Conservation (phyloP, 2,329 filamentous ascomycete species). For the Neonectria faginata region DNA sequence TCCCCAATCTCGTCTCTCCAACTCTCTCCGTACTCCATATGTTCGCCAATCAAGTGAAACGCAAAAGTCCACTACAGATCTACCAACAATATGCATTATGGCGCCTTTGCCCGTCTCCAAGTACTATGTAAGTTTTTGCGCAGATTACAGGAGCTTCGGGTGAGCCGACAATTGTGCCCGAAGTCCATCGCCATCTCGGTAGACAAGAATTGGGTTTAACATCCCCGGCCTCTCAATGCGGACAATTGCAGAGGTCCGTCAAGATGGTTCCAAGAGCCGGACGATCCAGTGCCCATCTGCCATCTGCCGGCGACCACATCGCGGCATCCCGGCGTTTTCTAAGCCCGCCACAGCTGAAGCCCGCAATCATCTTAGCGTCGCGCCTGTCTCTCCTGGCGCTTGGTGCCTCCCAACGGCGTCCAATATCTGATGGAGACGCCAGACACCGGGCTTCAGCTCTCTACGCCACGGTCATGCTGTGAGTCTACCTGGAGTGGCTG, state of each 20-base stretch:
- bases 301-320: conserved; percentile 9
- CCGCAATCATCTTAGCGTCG: conserved; percentile 6
- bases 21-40: conserved; percentile 9
- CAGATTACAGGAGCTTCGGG: conserved; percentile 13
- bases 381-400: conserved; percentile 7
- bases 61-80: conserved; percentile 7
- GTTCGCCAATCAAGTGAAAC: conserved; percentile 29
- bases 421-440: conserved; percentile 15
- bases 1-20: neutral
- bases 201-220: neutral
- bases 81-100: neutral
- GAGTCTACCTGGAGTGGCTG: neutral
- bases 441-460: conserved; percentile 21
- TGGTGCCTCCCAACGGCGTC: conserved; percentile 4
- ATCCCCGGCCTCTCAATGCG: neutral
- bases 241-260: neutral
- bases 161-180: neutral
- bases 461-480: conserved; percentile 12
- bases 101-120: conserved; percentile 5
- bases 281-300: neutral
- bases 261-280: conserved; percentile 11
- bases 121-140: conserved; percentile 2
- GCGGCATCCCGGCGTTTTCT: neutral
- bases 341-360: conserved; percentile 24
- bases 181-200: conserved; percentile 15